Percentiles rank a stretch among this genome's conserved stretches.
Conservation (phyloP, 164 flowering plant species). For the Chimonanthus salicifolius region DNA sequence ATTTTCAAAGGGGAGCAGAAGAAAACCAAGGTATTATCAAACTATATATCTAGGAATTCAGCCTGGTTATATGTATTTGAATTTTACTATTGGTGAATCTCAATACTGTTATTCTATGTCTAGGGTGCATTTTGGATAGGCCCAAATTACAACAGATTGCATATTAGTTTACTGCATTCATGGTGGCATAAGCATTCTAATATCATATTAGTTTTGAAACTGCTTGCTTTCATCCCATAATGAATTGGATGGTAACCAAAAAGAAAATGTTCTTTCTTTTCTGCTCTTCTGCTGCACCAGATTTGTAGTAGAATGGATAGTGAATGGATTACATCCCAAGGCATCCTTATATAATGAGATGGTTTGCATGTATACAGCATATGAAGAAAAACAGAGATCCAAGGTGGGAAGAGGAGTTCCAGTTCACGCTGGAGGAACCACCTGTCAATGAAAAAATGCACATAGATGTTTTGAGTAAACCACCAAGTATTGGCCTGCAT, state of each 20-base stretch:
- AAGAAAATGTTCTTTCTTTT: no score
- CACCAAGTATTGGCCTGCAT: constrained; percentile 67
- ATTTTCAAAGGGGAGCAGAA: constrained; percentile 73
- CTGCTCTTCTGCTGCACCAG: not conserved
- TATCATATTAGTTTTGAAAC: not conserved
- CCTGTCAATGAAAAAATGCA: constrained; percentile 60
- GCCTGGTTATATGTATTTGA: not conserved
- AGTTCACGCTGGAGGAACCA: constrained; percentile 62
- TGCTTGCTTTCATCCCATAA: not conserved
- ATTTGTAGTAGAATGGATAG: not conserved
- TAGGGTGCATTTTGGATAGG: not conserved
- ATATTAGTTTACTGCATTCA: not conserved
- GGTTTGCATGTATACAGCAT: constrained; percentile 29
- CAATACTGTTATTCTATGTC: not conserved
- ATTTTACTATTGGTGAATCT: not conserved
- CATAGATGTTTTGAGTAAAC: constrained; percentile 64
- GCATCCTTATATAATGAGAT: not conserved
- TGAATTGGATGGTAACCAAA: not conserved
- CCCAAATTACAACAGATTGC: not conserved
- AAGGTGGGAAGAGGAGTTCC: constrained; percentile 84
- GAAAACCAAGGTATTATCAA: constrained; percentile 64
- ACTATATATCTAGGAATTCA: not conserved
- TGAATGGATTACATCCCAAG: not conserved
- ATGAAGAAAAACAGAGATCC: constrained; percentile 83
- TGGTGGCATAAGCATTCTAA: not conserved